These are phyloP conservation scores for Maudiozyma saulgeensis DNA, from an alignment of 805 yeast genomes.

Conservation along the genomic window DNA sequence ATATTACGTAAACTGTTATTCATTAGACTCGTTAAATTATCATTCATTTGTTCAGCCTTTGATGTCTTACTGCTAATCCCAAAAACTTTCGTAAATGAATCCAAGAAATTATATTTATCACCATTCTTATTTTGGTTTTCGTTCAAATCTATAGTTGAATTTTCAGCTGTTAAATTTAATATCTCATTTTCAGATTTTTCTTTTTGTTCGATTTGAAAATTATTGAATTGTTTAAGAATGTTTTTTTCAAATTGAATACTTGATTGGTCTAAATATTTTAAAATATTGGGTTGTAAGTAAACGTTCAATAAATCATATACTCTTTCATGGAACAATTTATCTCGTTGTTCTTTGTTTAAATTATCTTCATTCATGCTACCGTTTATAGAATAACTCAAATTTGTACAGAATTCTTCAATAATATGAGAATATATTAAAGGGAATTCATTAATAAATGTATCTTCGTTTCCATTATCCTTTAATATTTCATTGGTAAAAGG, in stretches of 20 bases:
- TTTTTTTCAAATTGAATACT: conserved; percentile 24
- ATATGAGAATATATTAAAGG: conserved; percentile 28
- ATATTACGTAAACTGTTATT: conserved; percentile 67
- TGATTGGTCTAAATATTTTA: conserved; percentile 27
- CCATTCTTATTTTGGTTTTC: conserved; percentile 16
- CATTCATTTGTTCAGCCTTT: conserved; percentile 35
- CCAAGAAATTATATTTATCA: conserved; percentile 47
- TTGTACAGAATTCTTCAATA: conserved; percentile 26
- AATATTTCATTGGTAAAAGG: conserved; percentile 22
- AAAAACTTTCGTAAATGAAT: conserved; percentile 58
- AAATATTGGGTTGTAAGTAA: conserved; percentile 30
- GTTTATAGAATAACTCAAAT: conserved; percentile 30
- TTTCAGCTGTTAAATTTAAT: conserved; percentile 1
- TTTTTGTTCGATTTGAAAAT: conserved; percentile 28
- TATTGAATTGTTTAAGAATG: conserved; percentile 18
- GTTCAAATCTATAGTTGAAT: not conserved
- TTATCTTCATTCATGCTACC: conserved; percentile 14
- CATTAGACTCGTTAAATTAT: conserved; percentile 74
- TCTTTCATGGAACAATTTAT: conserved; percentile 16
- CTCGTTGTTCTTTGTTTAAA: not conserved
- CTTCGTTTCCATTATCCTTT: conserved; percentile 6
- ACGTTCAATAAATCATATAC: conserved; percentile 30
- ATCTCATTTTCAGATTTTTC: conserved; percentile 6
- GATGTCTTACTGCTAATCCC: conserved; percentile 28
- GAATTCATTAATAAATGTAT: conserved; percentile 19